These are phyloP conservation scores for Monosporascus sp. DNA, from an alignment of 2,329 filamentous ascomycete genomes.

Conservation along the genomic window DNA sequence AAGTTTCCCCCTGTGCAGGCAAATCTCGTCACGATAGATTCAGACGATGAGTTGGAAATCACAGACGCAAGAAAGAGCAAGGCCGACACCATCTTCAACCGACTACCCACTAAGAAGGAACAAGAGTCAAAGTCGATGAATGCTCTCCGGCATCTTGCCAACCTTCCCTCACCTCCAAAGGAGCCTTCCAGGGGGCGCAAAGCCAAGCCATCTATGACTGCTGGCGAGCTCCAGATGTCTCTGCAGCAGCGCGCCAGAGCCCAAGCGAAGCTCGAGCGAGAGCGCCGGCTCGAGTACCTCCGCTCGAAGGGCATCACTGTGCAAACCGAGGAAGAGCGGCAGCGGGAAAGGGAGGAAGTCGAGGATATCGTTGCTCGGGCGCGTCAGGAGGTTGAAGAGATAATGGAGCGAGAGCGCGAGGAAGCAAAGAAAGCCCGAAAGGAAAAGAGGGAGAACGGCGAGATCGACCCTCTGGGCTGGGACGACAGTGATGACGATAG, in stretches of 20 bases:
- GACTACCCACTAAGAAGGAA: conserved; percentile 56
- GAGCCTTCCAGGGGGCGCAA: conserved; percentile 37
- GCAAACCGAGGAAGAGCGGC: conserved; percentile 81
- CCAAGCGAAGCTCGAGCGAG: conserved; percentile 73
- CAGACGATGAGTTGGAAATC: conserved; percentile 63
- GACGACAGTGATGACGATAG: conserved; percentile 49
- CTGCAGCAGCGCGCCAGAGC: conserved; percentile 68
- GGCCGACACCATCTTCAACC: conserved; percentile 63
- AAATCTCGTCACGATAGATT: conserved; percentile 37
- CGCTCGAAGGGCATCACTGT: conserved; percentile 74
- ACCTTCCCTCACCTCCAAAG: conserved; percentile 60
- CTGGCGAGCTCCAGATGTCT: conserved; percentile 61
- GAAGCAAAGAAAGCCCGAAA: conserved; percentile 61
- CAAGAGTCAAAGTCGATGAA: conserved; percentile 60
- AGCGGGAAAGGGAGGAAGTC: conserved; percentile 73
- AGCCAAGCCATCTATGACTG: conserved; percentile 56
- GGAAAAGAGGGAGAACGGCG: conserved; percentile 35
- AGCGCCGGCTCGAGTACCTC: conserved; percentile 71
- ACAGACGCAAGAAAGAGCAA: conserved; percentile 43
- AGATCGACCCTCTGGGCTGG: conserved; percentile 48
- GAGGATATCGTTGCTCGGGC: conserved; percentile 87
- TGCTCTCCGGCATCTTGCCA: conserved; percentile 67
- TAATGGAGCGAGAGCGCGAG: conserved; percentile 71
- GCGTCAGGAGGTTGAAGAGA: conserved; percentile 70
- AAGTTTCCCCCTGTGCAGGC: conserved; percentile 38